Percentiles rank a stretch among this genome's conserved stretches.
These are phyloP conservation scores for Pinus tabuliformis DNA, from an alignment of 75 land plant species.

Conservation along the genomic window DNA sequence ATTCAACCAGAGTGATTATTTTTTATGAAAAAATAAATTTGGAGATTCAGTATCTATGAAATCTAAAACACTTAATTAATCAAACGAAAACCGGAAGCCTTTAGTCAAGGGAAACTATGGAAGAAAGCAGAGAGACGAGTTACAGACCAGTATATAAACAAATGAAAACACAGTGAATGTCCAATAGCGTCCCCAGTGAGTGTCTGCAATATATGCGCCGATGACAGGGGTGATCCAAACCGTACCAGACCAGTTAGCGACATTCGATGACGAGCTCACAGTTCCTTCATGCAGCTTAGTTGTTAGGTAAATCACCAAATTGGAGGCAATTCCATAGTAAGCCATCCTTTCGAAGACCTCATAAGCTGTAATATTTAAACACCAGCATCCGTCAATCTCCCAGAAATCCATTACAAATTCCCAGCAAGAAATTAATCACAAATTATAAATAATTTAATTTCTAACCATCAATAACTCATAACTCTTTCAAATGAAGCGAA, in stretches of 20 bases:
- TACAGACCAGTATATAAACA: slow-evolving; percentile 20
- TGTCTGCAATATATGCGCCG: slow-evolving; percentile 43
- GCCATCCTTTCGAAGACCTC: slow-evolving; percentile 29
- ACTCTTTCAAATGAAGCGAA: no score
- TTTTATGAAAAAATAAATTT: no score
- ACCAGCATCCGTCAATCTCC: no score
- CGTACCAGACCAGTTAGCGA: slow-evolving; percentile 39
- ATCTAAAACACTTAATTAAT: no score
- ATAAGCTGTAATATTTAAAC: slow-evolving; percentile 16
- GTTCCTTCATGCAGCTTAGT: slow-evolving; percentile 24
- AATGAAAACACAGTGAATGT: slow-evolving; percentile 22
- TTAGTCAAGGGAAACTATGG: no score
- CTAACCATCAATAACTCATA: no score
- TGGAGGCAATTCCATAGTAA: slow-evolving; percentile 30
- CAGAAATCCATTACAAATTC: no score
- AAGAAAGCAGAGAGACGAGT: no score
- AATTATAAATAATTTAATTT: no score
- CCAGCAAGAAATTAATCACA: neutral
- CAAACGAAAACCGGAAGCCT: no score
- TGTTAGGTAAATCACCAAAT: slow-evolving; percentile 38
- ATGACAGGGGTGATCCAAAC: slow-evolving; percentile 38
- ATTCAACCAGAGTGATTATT: no score
- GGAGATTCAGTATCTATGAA: no score
- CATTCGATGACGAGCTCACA: slow-evolving; percentile 28
- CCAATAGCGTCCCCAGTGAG: slow-evolving; percentile 37